Evolutionary conservation across 441 rosid species (phyloP), one percentile per base, ranked within the genome.

Genomic region (Raphanus hybrid): DNA sequence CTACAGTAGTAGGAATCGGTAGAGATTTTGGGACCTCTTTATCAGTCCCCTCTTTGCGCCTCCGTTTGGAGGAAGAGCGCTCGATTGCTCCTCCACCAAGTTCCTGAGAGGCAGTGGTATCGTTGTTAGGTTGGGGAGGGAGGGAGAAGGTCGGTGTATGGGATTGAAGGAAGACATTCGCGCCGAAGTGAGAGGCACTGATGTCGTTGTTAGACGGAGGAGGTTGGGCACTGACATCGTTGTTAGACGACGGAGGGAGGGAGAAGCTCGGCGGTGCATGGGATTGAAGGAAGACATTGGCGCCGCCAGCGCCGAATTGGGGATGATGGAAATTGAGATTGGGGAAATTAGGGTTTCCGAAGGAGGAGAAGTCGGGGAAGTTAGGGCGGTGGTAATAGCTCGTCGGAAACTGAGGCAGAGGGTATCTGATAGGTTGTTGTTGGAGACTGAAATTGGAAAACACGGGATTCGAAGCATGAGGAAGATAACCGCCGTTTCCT

Each of bases 351-450:
- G 85, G 77, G 76, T 79, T 86, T 61, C 74, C 87, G 64, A 74
- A 0, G 15, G 78, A 0, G 14, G 78, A 78, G 68, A 69, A 66
- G 71, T 59, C 78, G 12, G 69, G 73, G 68, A 60, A 67, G 78
- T 45, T 81, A 65, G 75, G 84, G 69, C 71, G 60, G 41, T 80
- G 66, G 9, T 67, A 18, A 18, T 18, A 43, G 65, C 57, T 76
- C 57, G 82, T 39, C 29, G 80, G 69, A 79, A 73, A 77, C 68
- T 92, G 96, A 34, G 79, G 67, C 8, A 79, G 23, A 67, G 86
- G 84, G 59, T 81, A 84, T 5, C 74, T 27, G 55, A 77, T 86
- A 0, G 90, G 84, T 55, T 76, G 83, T 55, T 76, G 91, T 1
- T 70, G 29, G 39, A 75, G 52, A 70, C 45, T 69, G 9, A 86